Percentiles rank a stretch among this genome's conserved stretches.
These are phyloP conservation scores for Trichoderma sp. DNA, from an alignment of 2,329 filamentous ascomycete species.

Conservation along the genomic window DNA sequence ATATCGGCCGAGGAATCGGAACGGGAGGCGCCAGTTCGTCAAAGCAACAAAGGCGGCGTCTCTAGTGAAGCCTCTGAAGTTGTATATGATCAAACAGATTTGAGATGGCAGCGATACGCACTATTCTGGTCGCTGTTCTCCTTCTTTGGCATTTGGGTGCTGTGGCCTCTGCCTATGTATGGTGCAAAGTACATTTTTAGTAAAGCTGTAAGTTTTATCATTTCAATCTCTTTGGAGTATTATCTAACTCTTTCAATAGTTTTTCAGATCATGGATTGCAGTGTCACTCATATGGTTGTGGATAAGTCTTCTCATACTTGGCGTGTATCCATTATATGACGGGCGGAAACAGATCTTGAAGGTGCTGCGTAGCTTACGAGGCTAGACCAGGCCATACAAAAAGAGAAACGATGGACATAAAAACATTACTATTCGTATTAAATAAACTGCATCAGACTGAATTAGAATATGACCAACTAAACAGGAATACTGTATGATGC, in stretches of 20 bases:
- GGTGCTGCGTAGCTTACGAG: neutral
- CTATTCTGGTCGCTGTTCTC: conserved; percentile 5
- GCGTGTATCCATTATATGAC: neutral
- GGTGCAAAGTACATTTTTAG: conserved; percentile 10
- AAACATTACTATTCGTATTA: neutral
- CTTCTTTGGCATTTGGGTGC: conserved; percentile 10
- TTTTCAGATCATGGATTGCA: conserved; percentile 6
- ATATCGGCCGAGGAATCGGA: neutral
- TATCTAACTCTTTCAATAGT: neutral
- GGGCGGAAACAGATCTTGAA: neutral
- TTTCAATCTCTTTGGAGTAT: neutral
- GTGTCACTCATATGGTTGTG: conserved; percentile 12
- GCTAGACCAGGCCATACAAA: neutral
- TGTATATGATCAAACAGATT: neutral
- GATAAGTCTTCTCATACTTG: neutral
- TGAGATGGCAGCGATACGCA: conserved; percentile 5
- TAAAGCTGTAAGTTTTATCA: neutral
- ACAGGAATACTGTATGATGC: too few relatives aligned
- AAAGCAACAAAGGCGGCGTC: neutral
- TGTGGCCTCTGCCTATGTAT: conserved; percentile 16
- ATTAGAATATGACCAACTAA: neutral
- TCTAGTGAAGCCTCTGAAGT: neutral
- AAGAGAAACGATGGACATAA: neutral
- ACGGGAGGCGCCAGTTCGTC: neutral
- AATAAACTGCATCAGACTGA: too few relatives aligned